Evolutionary conservation across 164 flowering plant genomes (phyloP).

Genomic region (Malania oleifera): DNA sequence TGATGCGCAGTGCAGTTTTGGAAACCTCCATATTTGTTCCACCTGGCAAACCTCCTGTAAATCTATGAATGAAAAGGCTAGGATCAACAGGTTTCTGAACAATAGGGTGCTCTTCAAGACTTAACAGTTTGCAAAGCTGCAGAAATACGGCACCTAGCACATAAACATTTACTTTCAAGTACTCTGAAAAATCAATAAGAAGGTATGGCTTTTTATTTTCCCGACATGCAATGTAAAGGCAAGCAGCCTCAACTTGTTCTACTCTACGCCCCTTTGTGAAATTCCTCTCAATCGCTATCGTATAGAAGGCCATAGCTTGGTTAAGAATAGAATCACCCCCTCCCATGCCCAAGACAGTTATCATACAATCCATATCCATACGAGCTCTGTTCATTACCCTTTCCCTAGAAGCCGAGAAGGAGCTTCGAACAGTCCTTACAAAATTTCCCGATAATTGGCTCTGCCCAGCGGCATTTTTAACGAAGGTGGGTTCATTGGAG

Average conservation of each 20-base stretch:
- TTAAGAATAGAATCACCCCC: conserved; percentile 39
- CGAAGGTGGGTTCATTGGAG: conserved; percentile 19
- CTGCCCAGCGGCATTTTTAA: conserved; percentile 26
- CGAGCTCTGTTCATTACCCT: conserved; percentile 36
- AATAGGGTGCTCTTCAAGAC: conserved; percentile 60
- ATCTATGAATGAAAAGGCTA: conserved; percentile 74
- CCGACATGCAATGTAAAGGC: conserved; percentile 85
- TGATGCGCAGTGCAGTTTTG: conserved; percentile 58
- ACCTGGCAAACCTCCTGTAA: conserved; percentile 50
- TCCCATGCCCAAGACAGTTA: conserved; percentile 28
- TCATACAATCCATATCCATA: conserved; percentile 36
- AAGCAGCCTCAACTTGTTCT: conserved; percentile 71
- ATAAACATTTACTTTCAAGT: conserved; percentile 68
- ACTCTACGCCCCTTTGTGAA: conserved; percentile 81
- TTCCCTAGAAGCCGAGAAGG: conserved; percentile 31
- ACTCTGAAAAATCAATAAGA: conserved; percentile 84
- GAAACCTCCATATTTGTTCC: conserved; percentile 35
- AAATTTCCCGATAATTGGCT: conserved; percentile 30
- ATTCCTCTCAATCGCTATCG: conserved; percentile 67
- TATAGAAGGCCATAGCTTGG: conserved; percentile 42
- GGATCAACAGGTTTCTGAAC: conserved; percentile 87
- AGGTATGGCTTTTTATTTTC: conserved; percentile 59
- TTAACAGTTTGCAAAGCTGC: conserved; percentile 74
- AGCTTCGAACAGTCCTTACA: conserved; percentile 30
- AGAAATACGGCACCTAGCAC: conserved; percentile 90